Evolutionary conservation across 2,329 filamentous ascomycete species (phyloP), one percentile per base, ranked within the genome.

Genomic region (Drechslerella coelobrocha): DNA sequence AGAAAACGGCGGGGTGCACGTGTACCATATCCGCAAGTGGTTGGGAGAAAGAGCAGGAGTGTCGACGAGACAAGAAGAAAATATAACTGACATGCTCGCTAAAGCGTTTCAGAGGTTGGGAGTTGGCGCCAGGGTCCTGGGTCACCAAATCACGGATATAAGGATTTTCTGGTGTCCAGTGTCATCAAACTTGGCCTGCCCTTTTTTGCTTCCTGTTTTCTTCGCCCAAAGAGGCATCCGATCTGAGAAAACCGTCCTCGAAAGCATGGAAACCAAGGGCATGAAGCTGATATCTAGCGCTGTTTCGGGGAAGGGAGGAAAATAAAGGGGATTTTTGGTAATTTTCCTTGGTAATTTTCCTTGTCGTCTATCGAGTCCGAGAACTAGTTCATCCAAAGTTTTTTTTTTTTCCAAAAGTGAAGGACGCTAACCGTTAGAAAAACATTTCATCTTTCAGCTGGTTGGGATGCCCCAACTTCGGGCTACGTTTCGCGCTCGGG

Each of bases 211-310:
- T 17, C 7, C 14, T 23, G 10, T 31, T 14, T 24, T 29, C 6
- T 51, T 8, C 24, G 12, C 47, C 57, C 9, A 37, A 71, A 48
- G 41, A 27, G 66, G 66, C 43, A 60, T 41, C 50, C 29, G 47
- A 24, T 26, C 12, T 9, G 66, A 63, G 66, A 45, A n/a, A n/a
- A 19, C 19, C 24, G 21, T 52, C 52, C 53, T 71, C 31, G 5
- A 21, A 27, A 45, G 47, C 19, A 59, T 57, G 52, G 48, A 54
- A 29, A 27, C n/a, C 21, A 45, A 14, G 29, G 19, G 14, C 41
- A 8, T 45, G 41, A 45, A 45, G 41, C 19, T 45, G 41, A 45
- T 45, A 14, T 45, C 41, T 45, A 45, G 41, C 41, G 41, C 21
- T 17, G 41, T 68, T 56, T 61, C 47, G 47, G 29, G n/a, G 10